These are phyloP conservation scores for Globisporangium camurandrum DNA, from an alignment of 352 stramenopile species.

Conservation along the genomic window DNA sequence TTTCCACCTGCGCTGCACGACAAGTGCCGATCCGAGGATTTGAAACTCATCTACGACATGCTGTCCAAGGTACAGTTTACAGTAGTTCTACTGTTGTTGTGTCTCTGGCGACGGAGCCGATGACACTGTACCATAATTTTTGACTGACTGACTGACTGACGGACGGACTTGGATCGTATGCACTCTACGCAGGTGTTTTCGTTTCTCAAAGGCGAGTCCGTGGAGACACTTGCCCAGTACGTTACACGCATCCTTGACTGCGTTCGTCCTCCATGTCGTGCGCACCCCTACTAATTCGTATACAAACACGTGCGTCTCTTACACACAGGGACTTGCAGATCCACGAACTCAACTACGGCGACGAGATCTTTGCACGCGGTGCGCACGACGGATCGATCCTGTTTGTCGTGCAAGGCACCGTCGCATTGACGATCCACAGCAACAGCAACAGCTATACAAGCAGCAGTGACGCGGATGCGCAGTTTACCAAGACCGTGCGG, in stretches of 20 bases:
- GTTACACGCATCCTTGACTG: constrained; percentile 1
- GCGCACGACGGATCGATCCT: constrained; percentile 70
- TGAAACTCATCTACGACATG: constrained; percentile 76
- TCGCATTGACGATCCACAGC: constrained; percentile 49
- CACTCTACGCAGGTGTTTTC: constrained; percentile 41
- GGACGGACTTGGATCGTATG: neutral
- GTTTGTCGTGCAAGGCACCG: constrained; percentile 55
- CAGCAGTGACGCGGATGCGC: no score
- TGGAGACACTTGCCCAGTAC: constrained; percentile 43
- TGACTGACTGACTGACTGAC: neutral
- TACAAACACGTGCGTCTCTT: constrained; percentile 1
- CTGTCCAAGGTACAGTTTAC: constrained; percentile 54
- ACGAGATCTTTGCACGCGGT: constrained; percentile 50
- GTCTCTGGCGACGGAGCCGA: neutral
- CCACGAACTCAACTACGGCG: constrained; percentile 30
- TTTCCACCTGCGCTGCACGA: constrained; percentile 47
- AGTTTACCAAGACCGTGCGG: constrained; percentile 43
- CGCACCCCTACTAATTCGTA: neutral
- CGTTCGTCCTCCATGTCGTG: neutral
- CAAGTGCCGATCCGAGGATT: constrained; percentile 61
- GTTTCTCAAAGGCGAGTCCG: constrained; percentile 61
- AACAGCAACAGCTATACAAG: no score
- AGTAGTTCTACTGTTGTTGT: no score
- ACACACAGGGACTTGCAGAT: constrained; percentile 50
- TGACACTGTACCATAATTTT: neutral